Evolutionary conservation across 2,329 filamentous ascomycete species (phyloP).

Genomic region (Didymella lethalis): DNA sequence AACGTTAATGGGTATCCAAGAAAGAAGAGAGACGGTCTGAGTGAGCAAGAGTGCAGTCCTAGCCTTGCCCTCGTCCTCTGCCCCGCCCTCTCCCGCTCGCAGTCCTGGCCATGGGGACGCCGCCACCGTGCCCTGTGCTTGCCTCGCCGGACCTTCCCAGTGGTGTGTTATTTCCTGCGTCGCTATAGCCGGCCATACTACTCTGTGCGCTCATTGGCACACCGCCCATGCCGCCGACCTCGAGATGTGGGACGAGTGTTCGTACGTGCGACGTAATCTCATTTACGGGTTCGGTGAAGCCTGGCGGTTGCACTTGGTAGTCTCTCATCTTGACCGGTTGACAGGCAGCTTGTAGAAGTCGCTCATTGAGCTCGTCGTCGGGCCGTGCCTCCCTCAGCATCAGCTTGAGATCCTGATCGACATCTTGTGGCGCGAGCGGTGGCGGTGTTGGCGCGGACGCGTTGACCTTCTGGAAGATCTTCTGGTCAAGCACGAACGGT

Average conservation of each 20-base stretch:
- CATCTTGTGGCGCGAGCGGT: slow-evolving; percentile 53
- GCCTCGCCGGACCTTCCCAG: slow-evolving; percentile 46
- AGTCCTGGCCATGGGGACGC: slow-evolving; percentile 48
- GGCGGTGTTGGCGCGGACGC: slow-evolving; percentile 58
- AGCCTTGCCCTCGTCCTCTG: slow-evolving; percentile 35
- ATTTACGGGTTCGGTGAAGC: slow-evolving; percentile 40
- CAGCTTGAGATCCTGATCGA: slow-evolving; percentile 59
- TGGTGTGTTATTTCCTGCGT: slow-evolving; percentile 47
- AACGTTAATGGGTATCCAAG: slow-evolving; percentile 15
- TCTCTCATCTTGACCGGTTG: slow-evolving; percentile 45
- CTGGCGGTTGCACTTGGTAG: slow-evolving; percentile 47
- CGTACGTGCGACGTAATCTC: slow-evolving; percentile 47
- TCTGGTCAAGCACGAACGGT: slow-evolving; percentile 56
- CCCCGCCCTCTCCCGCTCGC: slow-evolving; percentile 50
- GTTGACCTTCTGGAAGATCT: slow-evolving; percentile 57
- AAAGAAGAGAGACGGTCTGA: slow-evolving; percentile 1
- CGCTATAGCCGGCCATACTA: slow-evolving; percentile 47
- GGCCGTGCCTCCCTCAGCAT: slow-evolving; percentile 53
- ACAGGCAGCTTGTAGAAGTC: slow-evolving; percentile 47
- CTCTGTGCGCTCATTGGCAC: slow-evolving; percentile 53
- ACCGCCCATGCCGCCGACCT: slow-evolving; percentile 44
- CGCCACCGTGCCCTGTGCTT: slow-evolving; percentile 37
- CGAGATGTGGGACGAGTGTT: slow-evolving; percentile 43
- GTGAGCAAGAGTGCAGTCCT: not conserved
- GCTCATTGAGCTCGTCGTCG: slow-evolving; percentile 51